Conservation (phyloP, 495 filamentous ascomycete genomes). For the Lepraria neglecta region DNA sequence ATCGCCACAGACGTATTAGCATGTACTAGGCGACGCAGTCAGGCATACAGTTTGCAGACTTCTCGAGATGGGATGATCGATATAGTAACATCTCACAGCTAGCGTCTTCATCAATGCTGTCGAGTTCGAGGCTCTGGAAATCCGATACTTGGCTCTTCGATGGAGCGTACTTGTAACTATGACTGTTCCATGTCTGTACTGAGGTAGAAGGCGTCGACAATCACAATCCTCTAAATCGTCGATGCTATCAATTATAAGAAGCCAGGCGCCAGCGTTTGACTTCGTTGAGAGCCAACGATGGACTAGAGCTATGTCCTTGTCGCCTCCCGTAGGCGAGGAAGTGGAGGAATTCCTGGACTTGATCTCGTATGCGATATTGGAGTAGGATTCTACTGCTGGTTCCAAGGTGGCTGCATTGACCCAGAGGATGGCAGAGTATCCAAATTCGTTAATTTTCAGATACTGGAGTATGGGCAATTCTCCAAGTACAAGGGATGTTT, state of each 20-base stretch:
- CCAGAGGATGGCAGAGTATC: slow-evolving; percentile 14
- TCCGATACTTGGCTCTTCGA: background rate
- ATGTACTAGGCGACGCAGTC: background rate
- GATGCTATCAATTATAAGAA: slow-evolving; percentile 4
- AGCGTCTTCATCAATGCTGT: background rate
- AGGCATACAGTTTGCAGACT: background rate
- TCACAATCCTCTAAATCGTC: slow-evolving; percentile 3
- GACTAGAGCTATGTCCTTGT: background rate
- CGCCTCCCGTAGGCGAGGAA: background rate
- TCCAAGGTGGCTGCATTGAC: slow-evolving; percentile 7
- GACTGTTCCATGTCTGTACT: slow-evolving; percentile 3
- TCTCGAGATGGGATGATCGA: background rate
- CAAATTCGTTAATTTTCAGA: background rate
- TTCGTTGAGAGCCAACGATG: slow-evolving; percentile 3
- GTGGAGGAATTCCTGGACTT: background rate
- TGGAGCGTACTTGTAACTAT: slow-evolving; percentile 8
- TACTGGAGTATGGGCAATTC: slow-evolving; percentile 2
- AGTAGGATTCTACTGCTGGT: background rate
- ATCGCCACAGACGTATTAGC: background rate
- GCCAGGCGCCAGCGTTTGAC: background rate
- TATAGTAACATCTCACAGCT: slow-evolving; percentile 10
- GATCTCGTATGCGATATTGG: background rate
- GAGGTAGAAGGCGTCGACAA: background rate
- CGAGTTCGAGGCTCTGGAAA: background rate
- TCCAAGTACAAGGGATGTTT: too few species aligned